Base-by-base conservation (phyloP, 805 yeast genomes). In the Tetrapisispora iriomotensis region DNA sequence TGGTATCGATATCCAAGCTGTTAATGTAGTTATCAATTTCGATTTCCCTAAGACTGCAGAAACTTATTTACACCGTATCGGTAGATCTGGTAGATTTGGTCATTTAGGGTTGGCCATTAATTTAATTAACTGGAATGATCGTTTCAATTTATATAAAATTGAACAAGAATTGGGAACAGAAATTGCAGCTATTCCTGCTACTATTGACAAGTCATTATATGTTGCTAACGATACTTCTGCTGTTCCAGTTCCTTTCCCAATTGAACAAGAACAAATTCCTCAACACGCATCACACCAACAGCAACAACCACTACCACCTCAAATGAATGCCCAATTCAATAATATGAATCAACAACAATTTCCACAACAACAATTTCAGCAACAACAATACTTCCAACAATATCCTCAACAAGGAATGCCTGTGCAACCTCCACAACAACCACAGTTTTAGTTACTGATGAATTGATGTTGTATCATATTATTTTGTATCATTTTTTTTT, bases 1-100 rank as follows among this genome's bases (percentile, higher is more conserved):
- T 72, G 97, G 98, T 75, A 92, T 92, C 55, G 98, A 92, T 72
- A 90, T 92, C 54, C 97, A 92, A 66, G 97, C 97, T 6, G 98
- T 92, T 48, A 92, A 92, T 59, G 97, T 92, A 34, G 98, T 92
- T 36, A 84, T 92, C 55, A 92, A 92, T 68, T 92, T 92, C 61
- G 98, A 92, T 64, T 92, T 92, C 81, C 98, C 98, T 45, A 90
- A 90, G 64, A 86, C 82, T 39, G 96, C 97, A 7, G 98, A 92
- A 64, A 92, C 97, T 29, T 92, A 92, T 61, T 74, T 92, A 53
- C 98, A 92, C 68, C 83, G 97, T 74, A 92, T 90, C 53, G 97
- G 97, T 73, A 86, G 98, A 71, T 87, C 96, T 7, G 97, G 98
- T 51, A 84, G 98, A 72, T 92, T 85, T 57, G 98, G 98, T 49